Percentiles rank a stretch among this genome's conserved stretches.
Evolutionary conservation across 1,139 yeast genomes (phyloP).

Genomic region (Geotrichum macrosporum): DNA sequence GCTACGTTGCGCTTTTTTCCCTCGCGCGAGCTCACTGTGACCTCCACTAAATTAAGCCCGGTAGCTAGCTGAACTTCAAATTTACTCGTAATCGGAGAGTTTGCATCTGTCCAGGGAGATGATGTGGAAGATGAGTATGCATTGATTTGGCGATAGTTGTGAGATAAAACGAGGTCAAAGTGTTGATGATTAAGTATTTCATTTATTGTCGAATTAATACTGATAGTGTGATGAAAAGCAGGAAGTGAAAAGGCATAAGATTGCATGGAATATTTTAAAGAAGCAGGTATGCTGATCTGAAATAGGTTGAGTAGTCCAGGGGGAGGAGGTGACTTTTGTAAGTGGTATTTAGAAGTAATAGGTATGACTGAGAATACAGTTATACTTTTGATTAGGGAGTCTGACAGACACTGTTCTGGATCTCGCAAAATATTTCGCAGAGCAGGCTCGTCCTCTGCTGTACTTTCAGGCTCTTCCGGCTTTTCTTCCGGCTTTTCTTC

Average conservation of each 20-base stretch:
- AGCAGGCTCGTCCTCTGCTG: conserved; percentile 36
- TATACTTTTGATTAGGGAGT: conserved; percentile 4
- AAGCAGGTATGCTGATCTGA: conserved; percentile 34
- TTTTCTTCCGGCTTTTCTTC: too few relatives aligned
- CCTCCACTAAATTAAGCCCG: conserved; percentile 34
- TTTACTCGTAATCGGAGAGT: conserved; percentile 28
- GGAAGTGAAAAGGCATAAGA: conserved; percentile 36
- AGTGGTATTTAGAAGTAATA: conserved; percentile 25
- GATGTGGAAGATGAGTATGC: conserved; percentile 30
- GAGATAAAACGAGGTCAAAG: conserved; percentile 28
- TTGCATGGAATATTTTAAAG: conserved; percentile 31
- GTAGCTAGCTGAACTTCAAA: conserved; percentile 30
- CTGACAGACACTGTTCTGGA: conserved; percentile 4
- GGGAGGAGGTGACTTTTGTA: conserved; percentile 29
- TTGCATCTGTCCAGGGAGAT: conserved; percentile 31
- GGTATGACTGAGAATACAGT: conserved; percentile 33
- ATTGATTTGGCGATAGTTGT: conserved; percentile 28
- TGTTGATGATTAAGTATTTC: conserved; percentile 31
- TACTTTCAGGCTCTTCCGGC: conserved; percentile 8
- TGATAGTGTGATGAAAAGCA: conserved; percentile 34
- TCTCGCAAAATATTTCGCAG: conserved; percentile 2
- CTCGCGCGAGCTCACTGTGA: conserved; percentile 19
- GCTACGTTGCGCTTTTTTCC: conserved; percentile 3
- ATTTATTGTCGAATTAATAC: conserved; percentile 32
- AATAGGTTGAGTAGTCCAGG: conserved; percentile 32